Conservation (phyloP, 305 asterid species). For the Solanum chacoense region DNA sequence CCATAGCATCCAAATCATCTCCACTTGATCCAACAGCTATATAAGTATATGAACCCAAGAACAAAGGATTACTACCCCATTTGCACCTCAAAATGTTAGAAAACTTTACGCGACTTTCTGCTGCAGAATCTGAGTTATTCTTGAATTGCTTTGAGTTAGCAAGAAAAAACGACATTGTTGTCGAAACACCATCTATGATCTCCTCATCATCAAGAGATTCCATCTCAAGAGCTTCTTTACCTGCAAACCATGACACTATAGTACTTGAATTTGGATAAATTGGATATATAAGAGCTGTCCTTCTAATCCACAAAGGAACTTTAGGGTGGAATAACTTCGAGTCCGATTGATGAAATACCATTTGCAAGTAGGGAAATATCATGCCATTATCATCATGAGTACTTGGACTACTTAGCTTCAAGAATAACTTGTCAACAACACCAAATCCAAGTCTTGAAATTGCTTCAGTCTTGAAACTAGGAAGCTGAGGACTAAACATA, state of each 20-base stretch:
- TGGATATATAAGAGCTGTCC: slow-evolving; percentile 47
- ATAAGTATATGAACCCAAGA: not conserved
- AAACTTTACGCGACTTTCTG: not conserved
- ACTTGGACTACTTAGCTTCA: slow-evolving; percentile 17
- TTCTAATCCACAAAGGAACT: slow-evolving; percentile 76
- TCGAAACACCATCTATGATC: not conserved
- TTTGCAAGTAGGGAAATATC: slow-evolving; percentile 32
- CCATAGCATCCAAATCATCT: not conserved
- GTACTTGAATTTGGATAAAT: slow-evolving; percentile 48
- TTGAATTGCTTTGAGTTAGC: not conserved
- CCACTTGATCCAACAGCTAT: not conserved
- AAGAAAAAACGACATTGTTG: not conserved
- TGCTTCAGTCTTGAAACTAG: slow-evolving; percentile 40
- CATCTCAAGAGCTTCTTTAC: not conserved
- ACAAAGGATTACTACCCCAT: not conserved
- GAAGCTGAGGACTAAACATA: slow-evolving; percentile 60
- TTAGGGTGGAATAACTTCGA: slow-evolving; percentile 16
- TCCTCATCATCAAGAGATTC: not conserved
- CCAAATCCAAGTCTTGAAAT: slow-evolving; percentile 75
- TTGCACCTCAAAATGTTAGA: not conserved
- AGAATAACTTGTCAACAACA: slow-evolving; percentile 70
- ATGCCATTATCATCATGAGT: not conserved
- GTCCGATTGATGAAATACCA: slow-evolving; percentile 52
- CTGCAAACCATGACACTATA: slow-evolving; percentile 22
- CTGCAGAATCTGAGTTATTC: not conserved